These are phyloP conservation scores for Asterophora parasitica DNA, from an alignment of 768 basidiomycete species.

Conservation along the genomic window DNA sequence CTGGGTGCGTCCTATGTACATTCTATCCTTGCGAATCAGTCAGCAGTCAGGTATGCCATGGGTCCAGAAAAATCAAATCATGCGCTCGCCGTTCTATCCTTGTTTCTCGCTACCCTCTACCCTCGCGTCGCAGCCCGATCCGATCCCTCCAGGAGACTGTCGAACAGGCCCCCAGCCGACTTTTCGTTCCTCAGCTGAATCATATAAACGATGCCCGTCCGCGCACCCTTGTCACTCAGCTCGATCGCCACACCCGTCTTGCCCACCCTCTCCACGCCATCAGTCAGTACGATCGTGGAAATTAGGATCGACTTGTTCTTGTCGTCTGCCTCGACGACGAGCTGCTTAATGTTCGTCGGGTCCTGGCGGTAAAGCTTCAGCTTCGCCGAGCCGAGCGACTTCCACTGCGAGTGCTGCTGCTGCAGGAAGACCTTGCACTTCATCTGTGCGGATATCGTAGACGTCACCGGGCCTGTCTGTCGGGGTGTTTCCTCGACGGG, in stretches of 20 bases:
- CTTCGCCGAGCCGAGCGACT: slow-evolving; percentile 82
- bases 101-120: no score
- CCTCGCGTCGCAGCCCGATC: slow-evolving; percentile 42
- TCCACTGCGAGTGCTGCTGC: slow-evolving; percentile 97
- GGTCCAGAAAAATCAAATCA: slow-evolving; percentile 9
- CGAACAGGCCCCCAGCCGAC: slow-evolving; percentile 79
- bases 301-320: slow-evolving; percentile 77
- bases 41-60: not conserved
- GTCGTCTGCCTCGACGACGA: slow-evolving; percentile 87
- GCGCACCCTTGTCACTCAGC: slow-evolving; percentile 83
- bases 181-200: slow-evolving; percentile 90
- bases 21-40: slow-evolving; percentile 6
- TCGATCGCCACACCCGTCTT: slow-evolving; percentile 98
- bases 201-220: slow-evolving; percentile 97
- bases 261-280: slow-evolving; percentile 97
- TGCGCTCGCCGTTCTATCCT: slow-evolving; percentile 42
- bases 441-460: slow-evolving; percentile 83
- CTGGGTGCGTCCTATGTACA: slow-evolving; percentile 7
- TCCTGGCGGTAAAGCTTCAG: slow-evolving; percentile 82
- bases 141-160: slow-evolving; percentile 81
- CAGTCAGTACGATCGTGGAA: slow-evolving; percentile 91
- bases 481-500: slow-evolving; percentile 56
- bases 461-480: slow-evolving; percentile 64
- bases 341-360: slow-evolving; percentile 90
- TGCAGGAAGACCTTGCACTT: slow-evolving; percentile 98